Evolutionary conservation across 768 basidiomycete genomes (phyloP).

Genomic region (Pleurotus pulmonarius): DNA sequence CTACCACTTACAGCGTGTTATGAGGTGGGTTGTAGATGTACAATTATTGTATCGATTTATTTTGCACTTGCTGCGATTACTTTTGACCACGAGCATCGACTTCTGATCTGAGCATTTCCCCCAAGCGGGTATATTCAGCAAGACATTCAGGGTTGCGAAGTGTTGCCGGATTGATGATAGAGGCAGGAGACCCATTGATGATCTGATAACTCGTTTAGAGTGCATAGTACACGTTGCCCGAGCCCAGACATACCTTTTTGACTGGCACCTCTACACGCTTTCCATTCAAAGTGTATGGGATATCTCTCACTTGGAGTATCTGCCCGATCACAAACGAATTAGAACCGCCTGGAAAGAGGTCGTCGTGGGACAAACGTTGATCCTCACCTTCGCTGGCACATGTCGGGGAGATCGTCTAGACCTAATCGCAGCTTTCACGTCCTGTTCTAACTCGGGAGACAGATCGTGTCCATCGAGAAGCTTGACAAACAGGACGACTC

Average conservation of each 20-base stretch:
- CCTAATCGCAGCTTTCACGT: conserved; percentile 61
- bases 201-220: conserved; percentile 41
- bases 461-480: conserved; percentile 47
- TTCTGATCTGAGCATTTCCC: conserved; percentile 45
- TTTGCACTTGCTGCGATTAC: background rate
- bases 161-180: conserved; percentile 67
- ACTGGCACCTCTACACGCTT: conserved; percentile 80
- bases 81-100: conserved; percentile 18
- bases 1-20: background rate
- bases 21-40: background rate
- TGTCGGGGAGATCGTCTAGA: conserved; percentile 65
- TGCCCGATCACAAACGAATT: conserved; percentile 20
- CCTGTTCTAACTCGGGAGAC: conserved; percentile 46
- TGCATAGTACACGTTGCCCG: conserved; percentile 14
- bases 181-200: conserved; percentile 71
- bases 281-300: conserved; percentile 78
- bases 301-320: conserved; percentile 68
- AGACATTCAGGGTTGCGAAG: conserved; percentile 73
- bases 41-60: too few relatives aligned
- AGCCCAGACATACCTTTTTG: conserved; percentile 51
- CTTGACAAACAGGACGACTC: conserved; percentile 74
- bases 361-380: conserved; percentile 9
- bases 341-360: conserved; percentile 3
- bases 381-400: conserved; percentile 66
- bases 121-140: conserved; percentile 53